phyloP scores from a whole-genome alignment of 2,329 filamentous ascomycete genomes.

The Escovopsis weberi region DNA sequence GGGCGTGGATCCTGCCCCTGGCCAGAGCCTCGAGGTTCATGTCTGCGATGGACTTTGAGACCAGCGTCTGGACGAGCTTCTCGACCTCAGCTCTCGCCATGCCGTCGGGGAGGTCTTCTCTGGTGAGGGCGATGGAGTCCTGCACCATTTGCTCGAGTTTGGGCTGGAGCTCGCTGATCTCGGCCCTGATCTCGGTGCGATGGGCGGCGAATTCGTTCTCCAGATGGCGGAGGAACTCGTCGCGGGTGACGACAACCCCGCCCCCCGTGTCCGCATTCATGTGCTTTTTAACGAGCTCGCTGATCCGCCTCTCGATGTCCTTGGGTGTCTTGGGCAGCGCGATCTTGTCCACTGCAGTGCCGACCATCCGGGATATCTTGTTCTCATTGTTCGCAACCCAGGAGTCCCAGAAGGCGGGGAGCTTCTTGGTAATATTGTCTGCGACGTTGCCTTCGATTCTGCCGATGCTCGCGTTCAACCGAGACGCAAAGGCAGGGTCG shows the following conservation, averaged over 20 bases:
- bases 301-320: constrained; percentile 21
- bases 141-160: constrained; percentile 19
- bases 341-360: constrained; percentile 20
- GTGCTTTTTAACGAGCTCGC: constrained; percentile 23
- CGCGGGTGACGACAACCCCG: constrained; percentile 27
- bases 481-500: constrained; percentile 16
- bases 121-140: constrained; percentile 16
- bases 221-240: constrained; percentile 34
- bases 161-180: constrained; percentile 24
- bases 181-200: constrained; percentile 23
- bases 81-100: constrained; percentile 28
- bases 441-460: constrained; percentile 14
- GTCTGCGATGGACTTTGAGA: constrained; percentile 29
- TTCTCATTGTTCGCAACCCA: constrained; percentile 38
- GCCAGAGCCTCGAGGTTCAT: constrained; percentile 33
- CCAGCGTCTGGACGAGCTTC: constrained; percentile 23
- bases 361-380: constrained; percentile 18
- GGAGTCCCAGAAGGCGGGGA: constrained; percentile 31
- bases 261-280: constrained; percentile 18
- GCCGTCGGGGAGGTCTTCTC: constrained; percentile 11
- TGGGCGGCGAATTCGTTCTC: constrained; percentile 24
- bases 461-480: constrained; percentile 14
- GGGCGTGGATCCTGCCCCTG: constrained; percentile 29
- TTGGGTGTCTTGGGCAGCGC: constrained; percentile 16
- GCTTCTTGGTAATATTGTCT: constrained; percentile 14